phyloP scores from a whole-genome alignment of 352 stramenopile species.

The Elongisporangium anandrum region DNA sequence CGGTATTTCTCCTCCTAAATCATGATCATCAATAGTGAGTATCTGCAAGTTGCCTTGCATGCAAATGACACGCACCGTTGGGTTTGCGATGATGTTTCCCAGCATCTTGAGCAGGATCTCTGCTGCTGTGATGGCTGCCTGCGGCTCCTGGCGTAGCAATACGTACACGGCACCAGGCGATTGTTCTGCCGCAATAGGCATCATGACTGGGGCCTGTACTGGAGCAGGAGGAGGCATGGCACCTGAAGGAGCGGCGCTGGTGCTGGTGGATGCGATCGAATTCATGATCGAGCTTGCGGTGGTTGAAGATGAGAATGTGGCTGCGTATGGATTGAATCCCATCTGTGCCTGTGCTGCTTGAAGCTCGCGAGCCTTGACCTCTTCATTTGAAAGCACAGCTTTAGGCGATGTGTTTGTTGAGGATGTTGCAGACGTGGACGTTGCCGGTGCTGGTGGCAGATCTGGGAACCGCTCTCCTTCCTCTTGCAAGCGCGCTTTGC shows the following conservation, averaged over 20 bases:
- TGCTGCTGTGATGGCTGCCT: slow-evolving; percentile 39
- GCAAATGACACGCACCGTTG: slow-evolving; percentile 26
- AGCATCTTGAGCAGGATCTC: slow-evolving; percentile 75
- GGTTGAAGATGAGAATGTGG: slow-evolving; percentile 58
- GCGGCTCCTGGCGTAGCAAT: slow-evolving; percentile 48
- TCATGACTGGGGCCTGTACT: slow-evolving; percentile 10
- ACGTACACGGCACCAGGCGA: slow-evolving; percentile 52
- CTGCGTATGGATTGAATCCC: slow-evolving; percentile 71
- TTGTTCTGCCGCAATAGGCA: not conserved
- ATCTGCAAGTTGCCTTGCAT: not conserved
- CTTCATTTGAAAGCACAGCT: slow-evolving; percentile 45
- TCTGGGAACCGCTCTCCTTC: slow-evolving; percentile 37
- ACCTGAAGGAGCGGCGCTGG: slow-evolving; percentile 2
- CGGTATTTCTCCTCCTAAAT: slow-evolving; percentile 69
- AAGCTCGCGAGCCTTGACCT: slow-evolving; percentile 61
- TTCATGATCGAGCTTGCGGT: slow-evolving; percentile 56
- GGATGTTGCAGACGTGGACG: slow-evolving; percentile 3
- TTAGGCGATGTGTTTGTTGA: slow-evolving; percentile 7
- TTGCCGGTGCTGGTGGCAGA: slow-evolving; percentile 8
- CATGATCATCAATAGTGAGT: not conserved
- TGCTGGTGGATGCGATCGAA: slow-evolving; percentile 23
- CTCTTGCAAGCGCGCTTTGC: slow-evolving; percentile 43
- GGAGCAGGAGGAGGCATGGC: slow-evolving; percentile 12
- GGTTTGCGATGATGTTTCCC: slow-evolving; percentile 56
- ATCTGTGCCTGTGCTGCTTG: slow-evolving; percentile 49